Conservation (phyloP, 2,329 filamentous ascomycete genomes). For the Trichoderma cornu-damae region DNA sequence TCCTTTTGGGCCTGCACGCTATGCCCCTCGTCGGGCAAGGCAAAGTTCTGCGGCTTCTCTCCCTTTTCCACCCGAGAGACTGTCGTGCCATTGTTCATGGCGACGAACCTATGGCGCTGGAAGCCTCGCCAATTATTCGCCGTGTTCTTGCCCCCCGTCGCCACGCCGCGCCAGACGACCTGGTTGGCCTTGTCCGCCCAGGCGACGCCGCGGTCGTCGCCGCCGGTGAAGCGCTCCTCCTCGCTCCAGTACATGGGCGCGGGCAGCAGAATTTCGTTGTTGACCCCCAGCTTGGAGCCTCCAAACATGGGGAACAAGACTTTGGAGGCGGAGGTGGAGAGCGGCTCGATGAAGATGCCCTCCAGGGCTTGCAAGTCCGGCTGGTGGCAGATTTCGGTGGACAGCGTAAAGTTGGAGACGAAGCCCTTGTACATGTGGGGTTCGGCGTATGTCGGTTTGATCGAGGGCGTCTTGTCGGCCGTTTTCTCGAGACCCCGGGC, state of each 20-base stretch:
- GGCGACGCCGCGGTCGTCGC: constrained; percentile 45
- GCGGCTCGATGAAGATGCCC: constrained; percentile 59
- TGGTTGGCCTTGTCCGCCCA: constrained; percentile 54
- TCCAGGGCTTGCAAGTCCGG: constrained; percentile 58
- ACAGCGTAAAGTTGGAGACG: constrained; percentile 57
- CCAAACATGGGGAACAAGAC: constrained; percentile 61
- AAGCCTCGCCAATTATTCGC: constrained; percentile 64
- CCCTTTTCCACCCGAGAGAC: constrained; percentile 46
- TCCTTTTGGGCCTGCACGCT: constrained; percentile 42
- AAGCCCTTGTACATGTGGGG: constrained; percentile 53
- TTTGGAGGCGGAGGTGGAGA: constrained; percentile 52
- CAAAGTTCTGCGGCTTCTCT: constrained; percentile 48
- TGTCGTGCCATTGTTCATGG: constrained; percentile 64
- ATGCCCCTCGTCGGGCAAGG: constrained; percentile 45
- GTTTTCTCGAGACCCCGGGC: constrained; percentile 39
- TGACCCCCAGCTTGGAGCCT: constrained; percentile 62
- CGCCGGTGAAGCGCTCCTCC: constrained; percentile 57
- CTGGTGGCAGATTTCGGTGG: constrained; percentile 60
- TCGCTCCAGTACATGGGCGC: constrained; percentile 64
- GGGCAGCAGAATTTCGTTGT: constrained; percentile 66
- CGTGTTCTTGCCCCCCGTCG: constrained; percentile 57
- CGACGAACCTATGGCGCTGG: constrained; percentile 69
- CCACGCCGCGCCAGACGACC: constrained; percentile 62
- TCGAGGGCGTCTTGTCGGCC: constrained; percentile 41
- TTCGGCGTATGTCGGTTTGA: constrained; percentile 42